phyloP scores from a whole-genome alignment of 2,329 filamentous ascomycete species.

The Coniochaeta pulveracea region DNA sequence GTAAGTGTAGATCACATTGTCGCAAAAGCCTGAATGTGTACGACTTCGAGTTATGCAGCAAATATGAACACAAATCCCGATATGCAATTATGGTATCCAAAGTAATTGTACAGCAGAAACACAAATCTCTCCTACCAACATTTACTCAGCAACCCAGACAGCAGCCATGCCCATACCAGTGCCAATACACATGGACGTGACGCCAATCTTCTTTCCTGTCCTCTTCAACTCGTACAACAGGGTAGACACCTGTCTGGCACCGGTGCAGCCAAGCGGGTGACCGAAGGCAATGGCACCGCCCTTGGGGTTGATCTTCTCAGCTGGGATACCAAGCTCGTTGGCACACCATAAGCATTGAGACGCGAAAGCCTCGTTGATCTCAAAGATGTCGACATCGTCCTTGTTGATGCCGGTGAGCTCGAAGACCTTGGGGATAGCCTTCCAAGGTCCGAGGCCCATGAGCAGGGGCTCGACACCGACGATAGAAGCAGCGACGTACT shows the following conservation, averaged over 20 bases:
- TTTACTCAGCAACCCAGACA: constrained; percentile 86
- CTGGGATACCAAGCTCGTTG: constrained; percentile 74
- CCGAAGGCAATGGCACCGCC: constrained; percentile 94
- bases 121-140: no score
- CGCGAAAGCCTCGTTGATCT: constrained; percentile 99
- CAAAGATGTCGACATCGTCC: constrained; percentile 91
- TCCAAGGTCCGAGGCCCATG: constrained; percentile 94
- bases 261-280: constrained; percentile 89
- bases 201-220: constrained; percentile 73
- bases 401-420: constrained; percentile 76
- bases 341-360: constrained; percentile 90
- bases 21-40: no score
- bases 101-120: no score
- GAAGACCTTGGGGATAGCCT: constrained; percentile 86
- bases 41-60: no score
- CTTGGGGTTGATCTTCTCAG: constrained; percentile 92
- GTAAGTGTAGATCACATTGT: no score
- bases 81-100: no score
- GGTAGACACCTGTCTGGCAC: constrained; percentile 86
- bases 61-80: no score
- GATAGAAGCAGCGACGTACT: constrained; percentile 76
- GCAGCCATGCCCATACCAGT: constrained; percentile 98
- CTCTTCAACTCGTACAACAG: constrained; percentile 81
- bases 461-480: constrained; percentile 86
- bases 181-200: constrained; percentile 93